Base-by-base conservation (phyloP, 371 early-diverging fungal species). In the Mortierella sp. region DNA sequence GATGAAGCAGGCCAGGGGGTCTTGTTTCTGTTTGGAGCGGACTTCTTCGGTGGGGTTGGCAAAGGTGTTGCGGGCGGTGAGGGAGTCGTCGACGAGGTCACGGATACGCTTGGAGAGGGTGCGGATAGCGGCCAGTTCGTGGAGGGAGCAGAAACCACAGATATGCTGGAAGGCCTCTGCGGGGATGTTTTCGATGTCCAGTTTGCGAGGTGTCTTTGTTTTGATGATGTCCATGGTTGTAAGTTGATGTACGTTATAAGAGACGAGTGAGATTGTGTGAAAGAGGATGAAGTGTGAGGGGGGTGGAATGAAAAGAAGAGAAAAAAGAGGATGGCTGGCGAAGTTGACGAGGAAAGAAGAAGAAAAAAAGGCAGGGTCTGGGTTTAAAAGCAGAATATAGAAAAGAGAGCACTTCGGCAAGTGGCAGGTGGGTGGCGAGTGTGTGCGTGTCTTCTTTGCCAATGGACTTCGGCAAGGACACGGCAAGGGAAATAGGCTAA, bases 111-210 rank as follows among this genome's bases (percentile, higher is more conserved):
- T 81, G 41, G 85, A 85, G 18, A 85, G 75, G 43, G 81, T 76
- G 24, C 85, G 70, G 14, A 84, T 75, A 21, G 35, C 46, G 14
- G 81, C 75, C n/a, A 84, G 77, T 8, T 49, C 58, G 29, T 84
- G 81, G 1, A 84, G 77, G 51, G 65, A 65, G 74, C 85, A 84
- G 71, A 58, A 81, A 3, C 79, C 74, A 72, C 85, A 85, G 29
- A 85, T 73, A 24, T 81, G 75, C 72, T 85, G 85, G 56, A 85
- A 85, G 6, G 79, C 46, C 51, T 85, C 85, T 18, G 76, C 38
- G 3, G 85, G 85, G 2, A 85, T 70, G 41, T 11, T 4, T 8
- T 68, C 68, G 41, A 68, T 38, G 7, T 12, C 8, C 16, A 6
- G 65, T n/a, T 11, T 11, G n/a, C 56, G 8, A n/a, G 24, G 24